phyloP scores from a whole-genome alignment of 2,329 filamentous ascomycete species.

The Alternaria panax region DNA sequence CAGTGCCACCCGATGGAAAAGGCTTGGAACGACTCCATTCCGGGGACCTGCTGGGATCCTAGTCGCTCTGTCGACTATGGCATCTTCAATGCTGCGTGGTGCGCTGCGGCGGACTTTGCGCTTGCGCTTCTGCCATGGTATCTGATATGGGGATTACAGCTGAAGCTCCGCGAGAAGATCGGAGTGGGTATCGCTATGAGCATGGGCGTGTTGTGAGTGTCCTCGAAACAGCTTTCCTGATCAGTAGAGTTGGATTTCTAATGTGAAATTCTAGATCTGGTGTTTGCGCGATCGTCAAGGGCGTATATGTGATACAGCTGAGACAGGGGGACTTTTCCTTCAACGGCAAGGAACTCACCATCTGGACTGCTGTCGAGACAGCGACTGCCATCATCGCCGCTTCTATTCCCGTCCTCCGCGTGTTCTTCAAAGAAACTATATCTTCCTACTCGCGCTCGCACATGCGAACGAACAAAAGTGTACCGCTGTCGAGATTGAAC shows the following conservation, averaged over 20 bases:
- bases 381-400: constrained; percentile 40
- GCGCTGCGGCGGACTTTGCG: constrained; percentile 31
- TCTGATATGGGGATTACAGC: constrained; percentile 33
- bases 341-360: constrained; percentile 39
- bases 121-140: constrained; percentile 40
- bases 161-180: constrained; percentile 34
- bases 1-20: constrained; percentile 28
- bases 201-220: constrained; percentile 34
- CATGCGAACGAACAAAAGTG: background rate
- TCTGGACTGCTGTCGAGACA: constrained; percentile 42
- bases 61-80: constrained; percentile 29
- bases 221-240: background rate
- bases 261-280: constrained; percentile 24
- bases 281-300: constrained; percentile 37
- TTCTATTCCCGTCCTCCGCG: constrained; percentile 41
- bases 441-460: constrained; percentile 7
- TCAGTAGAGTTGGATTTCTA: background rate
- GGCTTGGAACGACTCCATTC: constrained; percentile 22
- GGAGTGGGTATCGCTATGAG: constrained; percentile 43
- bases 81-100: constrained; percentile 42
- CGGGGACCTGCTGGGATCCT: constrained; percentile 32
- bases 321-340: constrained; percentile 36
- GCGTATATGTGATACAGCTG: constrained; percentile 35
- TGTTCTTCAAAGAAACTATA: constrained; percentile 41
- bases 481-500: constrained; percentile 6